Evolutionary conservation across 1,139 yeast species (phyloP), one percentile per base, ranked within the genome.

Genomic region (Yamadazyma friedrichii): DNA sequence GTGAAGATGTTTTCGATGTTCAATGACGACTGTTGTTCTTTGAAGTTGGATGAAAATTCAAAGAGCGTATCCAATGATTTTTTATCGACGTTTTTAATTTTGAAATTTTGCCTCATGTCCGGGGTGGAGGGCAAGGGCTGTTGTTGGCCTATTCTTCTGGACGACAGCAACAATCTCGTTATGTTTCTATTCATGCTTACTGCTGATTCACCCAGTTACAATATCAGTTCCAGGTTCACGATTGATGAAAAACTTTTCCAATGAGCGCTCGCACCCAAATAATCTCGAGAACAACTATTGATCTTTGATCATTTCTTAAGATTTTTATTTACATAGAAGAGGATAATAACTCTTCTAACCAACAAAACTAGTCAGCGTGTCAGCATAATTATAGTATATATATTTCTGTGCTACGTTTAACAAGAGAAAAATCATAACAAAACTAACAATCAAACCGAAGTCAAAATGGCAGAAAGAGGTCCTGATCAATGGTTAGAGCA

Each of bases 401-500:
- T n/a, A n/a, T n/a, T n/a, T n/a, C n/a, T n/a, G n/a, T n/a, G n/a
- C n/a, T n/a, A n/a, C n/a, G n/a, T n/a, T n/a, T n/a, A n/a, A n/a
- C n/a, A n/a, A n/a, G n/a, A n/a, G n/a, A n/a, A n/a, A n/a, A n/a
- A n/a, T n/a, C n/a, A n/a, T n/a, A n/a, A n/a, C n/a, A n/a, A n/a
- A n/a, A n/a, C n/a, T 20, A 8, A 20, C 8, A 20, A 20, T 6
- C 24, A 20, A 6, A 5, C 24, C 24, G 24, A 6, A 20, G 24
- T 20, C 15, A 28, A 22, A n/a, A 84, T 83, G 89, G 69, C 76
- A 33, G 91, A 84, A 61, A 72, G 93, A 67, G 95, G 95, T 38
- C 98, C 98, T 28, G 97, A 91, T 56, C 88, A 83, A 56, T 93
- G 98, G 98, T 77, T 93, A 47, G 98, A 91, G 62, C 93, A 88